These are phyloP conservation scores for Aspergillus caelatus DNA, from an alignment of 2,329 filamentous ascomycete species.

Conservation along the genomic window DNA sequence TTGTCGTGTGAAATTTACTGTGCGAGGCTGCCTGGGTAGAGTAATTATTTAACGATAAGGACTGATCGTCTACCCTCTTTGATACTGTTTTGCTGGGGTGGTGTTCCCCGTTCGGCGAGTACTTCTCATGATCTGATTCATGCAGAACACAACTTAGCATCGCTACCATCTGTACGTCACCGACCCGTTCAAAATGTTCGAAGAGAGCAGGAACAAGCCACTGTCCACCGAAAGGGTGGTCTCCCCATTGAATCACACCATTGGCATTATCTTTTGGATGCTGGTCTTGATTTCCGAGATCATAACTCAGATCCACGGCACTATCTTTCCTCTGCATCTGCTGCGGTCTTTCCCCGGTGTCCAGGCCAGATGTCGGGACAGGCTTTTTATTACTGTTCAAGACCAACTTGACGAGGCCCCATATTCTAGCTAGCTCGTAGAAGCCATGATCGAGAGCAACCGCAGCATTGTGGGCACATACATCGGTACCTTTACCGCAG, in stretches of 20 bases:
- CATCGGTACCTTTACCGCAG: slow-evolving; percentile 77
- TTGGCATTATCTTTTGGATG: slow-evolving; percentile 40
- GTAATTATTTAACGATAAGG: slow-evolving; percentile 53
- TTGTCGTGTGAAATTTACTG: slow-evolving; percentile 45
- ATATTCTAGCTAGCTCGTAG: slow-evolving; percentile 75
- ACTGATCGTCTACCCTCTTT: slow-evolving; percentile 47
- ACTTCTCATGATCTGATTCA: slow-evolving; percentile 50
- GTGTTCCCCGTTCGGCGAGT: slow-evolving; percentile 28
- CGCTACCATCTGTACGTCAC: slow-evolving; percentile 68
- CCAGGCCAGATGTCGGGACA: slow-evolving; percentile 62
- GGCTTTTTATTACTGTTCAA: slow-evolving; percentile 76
- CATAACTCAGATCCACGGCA: slow-evolving; percentile 35
- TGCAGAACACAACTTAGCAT: slow-evolving; percentile 64
- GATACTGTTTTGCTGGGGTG: slow-evolving; percentile 21
- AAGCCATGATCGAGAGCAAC: slow-evolving; percentile 74
- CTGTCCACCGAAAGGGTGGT: slow-evolving; percentile 57
- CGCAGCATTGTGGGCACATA: slow-evolving; percentile 81
- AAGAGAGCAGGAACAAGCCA: slow-evolving; percentile 63
- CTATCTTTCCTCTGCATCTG: slow-evolving; percentile 43
- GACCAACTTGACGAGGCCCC: slow-evolving; percentile 78
- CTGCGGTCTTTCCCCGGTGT: slow-evolving; percentile 66
- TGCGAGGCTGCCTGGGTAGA: slow-evolving; percentile 45
- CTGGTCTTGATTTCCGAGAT: slow-evolving; percentile 36
- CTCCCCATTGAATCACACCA: slow-evolving; percentile 58
- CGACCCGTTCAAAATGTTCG: slow-evolving; percentile 60